phyloP scores from a whole-genome alignment of 305 asterid species.

The Plantago coronopus region DNA sequence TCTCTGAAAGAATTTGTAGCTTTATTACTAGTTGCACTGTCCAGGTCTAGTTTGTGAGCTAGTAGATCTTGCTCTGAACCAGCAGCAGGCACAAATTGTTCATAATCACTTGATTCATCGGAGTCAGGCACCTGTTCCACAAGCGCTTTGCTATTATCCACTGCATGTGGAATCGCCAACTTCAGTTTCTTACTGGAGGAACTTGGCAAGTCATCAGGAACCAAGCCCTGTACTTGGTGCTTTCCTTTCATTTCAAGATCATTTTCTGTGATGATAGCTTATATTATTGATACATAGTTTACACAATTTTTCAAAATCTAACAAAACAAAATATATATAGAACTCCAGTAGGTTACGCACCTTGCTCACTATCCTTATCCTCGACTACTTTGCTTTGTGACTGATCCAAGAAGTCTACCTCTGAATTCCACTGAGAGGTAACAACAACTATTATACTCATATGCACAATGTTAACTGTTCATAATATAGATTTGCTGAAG shows the following conservation, averaged over 20 bases:
- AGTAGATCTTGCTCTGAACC: slow-evolving; percentile 29
- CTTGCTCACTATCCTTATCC: slow-evolving; percentile 35
- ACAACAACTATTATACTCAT: slow-evolving; percentile 23
- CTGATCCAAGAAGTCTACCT: slow-evolving; percentile 28
- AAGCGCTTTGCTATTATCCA: slow-evolving; percentile 26
- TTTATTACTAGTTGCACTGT: slow-evolving; percentile 26
- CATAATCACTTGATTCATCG: slow-evolving; percentile 33
- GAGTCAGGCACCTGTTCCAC: slow-evolving; percentile 29
- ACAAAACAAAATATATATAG: slow-evolving; percentile 5
- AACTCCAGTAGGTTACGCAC: slow-evolving; percentile 27
- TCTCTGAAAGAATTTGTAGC: slow-evolving; percentile 27
- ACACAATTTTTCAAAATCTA: slow-evolving; percentile 16
- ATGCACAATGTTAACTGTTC: slow-evolving; percentile 11
- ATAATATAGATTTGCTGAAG: not conserved
- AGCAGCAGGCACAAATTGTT: slow-evolving; percentile 32
- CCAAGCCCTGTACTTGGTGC: slow-evolving; percentile 31
- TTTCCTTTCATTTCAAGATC: slow-evolving; percentile 38
- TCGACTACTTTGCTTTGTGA: slow-evolving; percentile 31
- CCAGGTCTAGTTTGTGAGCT: slow-evolving; percentile 24
- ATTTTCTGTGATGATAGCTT: slow-evolving; percentile 31
- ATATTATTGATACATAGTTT: slow-evolving; percentile 17
- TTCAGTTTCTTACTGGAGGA: slow-evolving; percentile 49
- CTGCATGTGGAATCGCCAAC: slow-evolving; percentile 35
- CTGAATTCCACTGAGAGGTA: slow-evolving; percentile 40
- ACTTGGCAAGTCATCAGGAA: slow-evolving; percentile 35